A percentile compares a stretch with the other conserved stretches of the same genome.
These are phyloP conservation scores for Colletotrichum trifolii DNA, from an alignment of 2,329 filamentous ascomycete genomes.

Conservation along the genomic window DNA sequence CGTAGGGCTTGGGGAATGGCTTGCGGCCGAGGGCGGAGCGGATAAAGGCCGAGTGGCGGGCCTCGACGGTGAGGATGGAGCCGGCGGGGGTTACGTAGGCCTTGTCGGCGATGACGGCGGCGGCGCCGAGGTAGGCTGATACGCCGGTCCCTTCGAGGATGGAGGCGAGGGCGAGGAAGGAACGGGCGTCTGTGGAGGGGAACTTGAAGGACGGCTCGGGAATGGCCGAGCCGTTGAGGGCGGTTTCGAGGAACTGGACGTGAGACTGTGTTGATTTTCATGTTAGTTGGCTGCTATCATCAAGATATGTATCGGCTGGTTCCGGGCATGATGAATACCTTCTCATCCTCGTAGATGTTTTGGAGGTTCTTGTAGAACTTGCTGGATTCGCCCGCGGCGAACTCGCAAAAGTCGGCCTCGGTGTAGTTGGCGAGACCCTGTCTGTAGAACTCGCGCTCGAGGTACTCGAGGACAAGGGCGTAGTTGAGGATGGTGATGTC, in stretches of 20 bases:
- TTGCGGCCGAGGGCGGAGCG: constrained; percentile 59
- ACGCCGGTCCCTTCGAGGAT: constrained; percentile 75
- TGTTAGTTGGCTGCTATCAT: neutral
- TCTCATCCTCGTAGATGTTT: constrained; percentile 67
- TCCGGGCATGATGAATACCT: constrained; percentile 20
- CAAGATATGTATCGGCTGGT: neutral
- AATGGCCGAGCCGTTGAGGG: constrained; percentile 58
- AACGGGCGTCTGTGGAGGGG: constrained; percentile 64
- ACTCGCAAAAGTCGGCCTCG: constrained; percentile 60
- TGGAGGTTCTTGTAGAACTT: constrained; percentile 68
- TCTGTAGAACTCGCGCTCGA: constrained; percentile 72
- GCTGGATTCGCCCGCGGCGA: constrained; percentile 55
- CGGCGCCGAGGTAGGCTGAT: constrained; percentile 72
- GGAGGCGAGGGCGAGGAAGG: constrained; percentile 70
- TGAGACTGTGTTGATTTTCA: constrained; percentile 51
- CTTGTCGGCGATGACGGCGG: constrained; percentile 66
- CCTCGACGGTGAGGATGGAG: constrained; percentile 72
- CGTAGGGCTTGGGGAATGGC: constrained; percentile 70
- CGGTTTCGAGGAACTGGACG: constrained; percentile 64
- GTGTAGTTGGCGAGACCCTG: constrained; percentile 69
- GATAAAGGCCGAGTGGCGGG: constrained; percentile 72
- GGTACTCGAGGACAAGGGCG: constrained; percentile 62
- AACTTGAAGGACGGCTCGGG: constrained; percentile 60
- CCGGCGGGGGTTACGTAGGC: constrained; percentile 70
- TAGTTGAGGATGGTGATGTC: constrained; percentile 56